These are phyloP conservation scores for Hylodesmum podocarpum DNA, from an alignment of 306 rosid genomes.

Conservation along the genomic window DNA sequence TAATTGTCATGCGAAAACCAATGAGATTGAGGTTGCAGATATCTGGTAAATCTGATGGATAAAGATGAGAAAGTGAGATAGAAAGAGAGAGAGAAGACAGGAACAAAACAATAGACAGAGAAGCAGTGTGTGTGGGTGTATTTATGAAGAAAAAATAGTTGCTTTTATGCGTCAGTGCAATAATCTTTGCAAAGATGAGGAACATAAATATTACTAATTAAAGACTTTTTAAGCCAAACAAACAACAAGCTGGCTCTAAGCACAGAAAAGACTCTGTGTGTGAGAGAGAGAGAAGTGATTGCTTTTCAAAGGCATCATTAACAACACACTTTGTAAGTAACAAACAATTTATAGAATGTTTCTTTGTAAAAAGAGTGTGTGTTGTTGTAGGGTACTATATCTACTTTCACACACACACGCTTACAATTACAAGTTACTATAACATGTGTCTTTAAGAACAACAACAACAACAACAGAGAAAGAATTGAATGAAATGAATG, in stretches of 20 bases:
- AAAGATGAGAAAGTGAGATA: slow-evolving; percentile 6
- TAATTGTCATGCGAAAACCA: neutral
- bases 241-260: slow-evolving; percentile 13
- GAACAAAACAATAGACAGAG: neutral
- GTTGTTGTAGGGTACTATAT: too few relatives aligned
- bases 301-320: slow-evolving; percentile 41
- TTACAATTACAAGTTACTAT: slow-evolving; percentile 19
- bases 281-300: slow-evolving; percentile 5
- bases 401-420: slow-evolving; percentile 54
- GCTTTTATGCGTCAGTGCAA: slow-evolving; percentile 30
- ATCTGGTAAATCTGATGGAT: neutral
- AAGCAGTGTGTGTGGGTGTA: slow-evolving; percentile 15
- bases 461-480: neutral
- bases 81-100: slow-evolving; percentile 18
- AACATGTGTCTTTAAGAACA: slow-evolving; percentile 9
- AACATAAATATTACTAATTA: slow-evolving; percentile 35
- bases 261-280: slow-evolving; percentile 32
- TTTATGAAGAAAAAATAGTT: slow-evolving; percentile 11
- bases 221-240: slow-evolving; percentile 17
- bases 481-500: slow-evolving; percentile 32
- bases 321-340: neutral
- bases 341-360: too few relatives aligned
- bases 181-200: slow-evolving; percentile 13
- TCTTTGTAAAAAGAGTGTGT: slow-evolving; percentile 41
- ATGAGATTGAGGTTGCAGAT: neutral